phyloP scores from a whole-genome alignment of 371 early-diverging fungal genomes.

The Smittium mucronatum region DNA sequence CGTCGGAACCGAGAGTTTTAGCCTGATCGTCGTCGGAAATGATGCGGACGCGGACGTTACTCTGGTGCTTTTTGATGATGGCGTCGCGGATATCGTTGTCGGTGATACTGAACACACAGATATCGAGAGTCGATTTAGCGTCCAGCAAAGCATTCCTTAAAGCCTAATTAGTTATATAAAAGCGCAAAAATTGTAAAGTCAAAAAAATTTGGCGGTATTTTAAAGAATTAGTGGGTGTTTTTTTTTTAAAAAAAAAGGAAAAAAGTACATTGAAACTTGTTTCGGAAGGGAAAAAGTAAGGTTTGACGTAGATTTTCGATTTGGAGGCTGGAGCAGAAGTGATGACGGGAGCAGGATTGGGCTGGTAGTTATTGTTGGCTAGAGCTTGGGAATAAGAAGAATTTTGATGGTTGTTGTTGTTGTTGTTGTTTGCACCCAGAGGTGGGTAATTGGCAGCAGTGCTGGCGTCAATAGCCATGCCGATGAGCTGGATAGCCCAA shows the following conservation, averaged over 20 bases:
- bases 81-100: slow-evolving; percentile 50
- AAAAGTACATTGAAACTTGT: slow-evolving; percentile 35
- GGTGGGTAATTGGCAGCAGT: slow-evolving; percentile 15
- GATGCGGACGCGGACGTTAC: slow-evolving; percentile 39
- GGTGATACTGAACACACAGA: slow-evolving; percentile 50
- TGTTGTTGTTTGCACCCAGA: slow-evolving; percentile 6
- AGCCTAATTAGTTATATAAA: slow-evolving; percentile 1
- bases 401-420: slow-evolving; percentile 9
- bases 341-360: background rate
- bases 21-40: slow-evolving; percentile 51
- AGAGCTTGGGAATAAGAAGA: background rate
- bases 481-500: slow-evolving; percentile 29
- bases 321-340: background rate
- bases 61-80: slow-evolving; percentile 40
- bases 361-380: background rate
- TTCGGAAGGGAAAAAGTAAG: slow-evolving; percentile 53
- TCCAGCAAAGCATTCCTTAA: slow-evolving; percentile 38
- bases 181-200: background rate
- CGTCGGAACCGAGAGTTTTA: slow-evolving; percentile 40
- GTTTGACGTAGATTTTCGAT: slow-evolving; percentile 21
- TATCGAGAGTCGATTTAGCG: slow-evolving; percentile 41
- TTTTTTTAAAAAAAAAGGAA: slow-evolving; percentile 14
- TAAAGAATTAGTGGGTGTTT: background rate
- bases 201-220: too few relatives aligned
- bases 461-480: slow-evolving; percentile 11